Base-by-base conservation (phyloP, 2,329 filamentous ascomycete species). In the Ilyonectria robusta region DNA sequence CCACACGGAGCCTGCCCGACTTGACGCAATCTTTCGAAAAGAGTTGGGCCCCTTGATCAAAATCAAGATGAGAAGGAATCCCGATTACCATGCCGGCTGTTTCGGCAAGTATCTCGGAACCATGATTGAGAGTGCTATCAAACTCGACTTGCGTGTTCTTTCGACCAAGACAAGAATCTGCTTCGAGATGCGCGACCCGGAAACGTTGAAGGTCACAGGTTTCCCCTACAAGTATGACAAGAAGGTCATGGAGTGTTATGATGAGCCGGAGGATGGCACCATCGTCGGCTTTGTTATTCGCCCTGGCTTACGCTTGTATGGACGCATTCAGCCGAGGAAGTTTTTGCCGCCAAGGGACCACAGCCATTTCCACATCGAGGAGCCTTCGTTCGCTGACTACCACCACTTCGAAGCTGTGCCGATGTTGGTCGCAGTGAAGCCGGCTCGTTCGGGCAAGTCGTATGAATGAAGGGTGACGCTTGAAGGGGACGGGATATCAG, bases 71-170 rank as follows among this genome's bases (percentile, higher is more conserved):
- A 29, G 21, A 5, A 48, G 5, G 3, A 6, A 9, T 10, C 13
- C 21, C 17, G 19, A 47, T 19, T 4, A 1, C 26, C 4, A 1
- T 6, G 26, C 26, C 26, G 5, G 26, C 6, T 5, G 4, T 46
- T 1, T 46, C 2, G 19, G 21, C 6, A 5, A 11, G 26, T 4
- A 2, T 4, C 44, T 48, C 46, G 21, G 9, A 15, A 21, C 21
- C 1, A 1, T 48, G 3, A 15, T 29, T 13, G 2, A 17, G 0
- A 0, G 0, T 1, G 46, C 46, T 15, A 10, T 48, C 2, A 2
- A 9, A 3, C 13, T 48, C 21, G 46, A 48, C 17, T 9, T 48
- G 2, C 6, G 3, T 17, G 46, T n/a, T 9, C 21, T 26, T 13
- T 7, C 17, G 21, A 1, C 6, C 13, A 48, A 26, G 13, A 1